phyloP scores from a whole-genome alignment of 257 asterid species.

The Plectranthus barbatus region DNA sequence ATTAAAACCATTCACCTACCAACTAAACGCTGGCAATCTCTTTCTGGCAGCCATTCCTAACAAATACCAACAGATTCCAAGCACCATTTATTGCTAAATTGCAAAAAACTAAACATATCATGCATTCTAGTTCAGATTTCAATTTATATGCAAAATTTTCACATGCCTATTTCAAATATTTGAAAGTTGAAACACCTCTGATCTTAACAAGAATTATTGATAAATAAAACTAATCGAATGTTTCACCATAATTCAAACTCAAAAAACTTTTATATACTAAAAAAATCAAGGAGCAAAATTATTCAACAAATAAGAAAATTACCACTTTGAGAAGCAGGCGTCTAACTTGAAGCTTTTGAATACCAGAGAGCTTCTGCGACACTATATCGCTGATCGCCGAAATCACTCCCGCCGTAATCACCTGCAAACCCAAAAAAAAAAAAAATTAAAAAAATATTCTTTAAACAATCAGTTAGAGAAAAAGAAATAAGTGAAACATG shows the following conservation, averaged over 20 bases:
- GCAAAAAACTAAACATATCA: background rate
- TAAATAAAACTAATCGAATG: background rate
- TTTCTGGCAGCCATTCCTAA: background rate
- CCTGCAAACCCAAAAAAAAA: constrained; percentile 21
- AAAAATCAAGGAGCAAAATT: background rate
- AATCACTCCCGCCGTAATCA: constrained; percentile 72
- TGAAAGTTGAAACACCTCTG: background rate
- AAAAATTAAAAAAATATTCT: background rate
- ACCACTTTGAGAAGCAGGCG: constrained; percentile 95
- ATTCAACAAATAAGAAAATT: background rate
- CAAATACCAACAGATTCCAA: background rate
- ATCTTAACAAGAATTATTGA: background rate
- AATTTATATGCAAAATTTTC: no score
- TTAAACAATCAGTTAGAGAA: background rate
- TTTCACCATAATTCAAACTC: background rate
- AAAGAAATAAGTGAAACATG: background rate
- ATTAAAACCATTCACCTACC: background rate
- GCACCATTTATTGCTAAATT: background rate
- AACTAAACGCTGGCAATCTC: background rate
- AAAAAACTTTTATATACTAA: background rate
- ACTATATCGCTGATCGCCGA: constrained; percentile 76
- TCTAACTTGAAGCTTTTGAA: constrained; percentile 72
- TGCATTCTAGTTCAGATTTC: background rate
- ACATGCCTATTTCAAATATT: background rate
- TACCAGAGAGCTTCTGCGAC: constrained; percentile 82